phyloP scores from a whole-genome alignment of 441 rosid species.

The Melastoma candidum region DNA sequence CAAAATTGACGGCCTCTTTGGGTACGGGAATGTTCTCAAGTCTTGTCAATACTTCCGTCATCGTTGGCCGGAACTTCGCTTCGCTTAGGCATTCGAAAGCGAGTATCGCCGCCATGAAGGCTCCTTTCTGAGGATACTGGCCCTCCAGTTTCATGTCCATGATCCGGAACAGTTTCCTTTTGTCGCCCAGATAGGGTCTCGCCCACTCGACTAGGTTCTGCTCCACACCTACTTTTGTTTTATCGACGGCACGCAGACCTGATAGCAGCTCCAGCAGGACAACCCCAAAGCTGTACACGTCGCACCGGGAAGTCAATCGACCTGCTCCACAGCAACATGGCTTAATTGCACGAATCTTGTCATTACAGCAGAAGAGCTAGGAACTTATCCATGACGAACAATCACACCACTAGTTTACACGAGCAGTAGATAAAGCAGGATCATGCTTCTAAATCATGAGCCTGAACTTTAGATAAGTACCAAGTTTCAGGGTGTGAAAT shows the following conservation, averaged over 20 bases:
- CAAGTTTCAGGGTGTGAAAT: no score
- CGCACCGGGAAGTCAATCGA: constrained; percentile 50
- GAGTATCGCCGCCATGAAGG: constrained; percentile 38
- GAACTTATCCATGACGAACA: no score
- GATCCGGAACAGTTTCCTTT: constrained; percentile 44
- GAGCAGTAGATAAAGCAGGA: no score
- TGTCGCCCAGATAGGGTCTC: constrained; percentile 39
- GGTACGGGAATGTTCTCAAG: constrained; percentile 34
- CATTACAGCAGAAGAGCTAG: no score
- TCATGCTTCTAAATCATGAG: no score
- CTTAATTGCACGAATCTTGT: no score
- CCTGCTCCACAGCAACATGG: constrained; percentile 29
- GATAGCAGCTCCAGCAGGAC: constrained; percentile 60
- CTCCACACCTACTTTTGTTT: constrained; percentile 34
- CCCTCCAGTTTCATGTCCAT: constrained; percentile 59
- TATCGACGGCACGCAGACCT: constrained; percentile 44
- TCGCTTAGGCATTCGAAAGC: constrained; percentile 48
- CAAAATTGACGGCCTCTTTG: constrained; percentile 19
- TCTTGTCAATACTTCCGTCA: constrained; percentile 39
- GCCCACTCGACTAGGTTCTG: constrained; percentile 62
- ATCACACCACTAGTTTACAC: no score
- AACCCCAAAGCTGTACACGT: constrained; percentile 70
- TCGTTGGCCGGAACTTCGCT: constrained; percentile 50
- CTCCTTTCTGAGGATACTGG: constrained; percentile 46
- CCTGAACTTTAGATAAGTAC: no score